phyloP scores from a whole-genome alignment of 78 protist species.

The Emiliania huxleyi region DNA sequence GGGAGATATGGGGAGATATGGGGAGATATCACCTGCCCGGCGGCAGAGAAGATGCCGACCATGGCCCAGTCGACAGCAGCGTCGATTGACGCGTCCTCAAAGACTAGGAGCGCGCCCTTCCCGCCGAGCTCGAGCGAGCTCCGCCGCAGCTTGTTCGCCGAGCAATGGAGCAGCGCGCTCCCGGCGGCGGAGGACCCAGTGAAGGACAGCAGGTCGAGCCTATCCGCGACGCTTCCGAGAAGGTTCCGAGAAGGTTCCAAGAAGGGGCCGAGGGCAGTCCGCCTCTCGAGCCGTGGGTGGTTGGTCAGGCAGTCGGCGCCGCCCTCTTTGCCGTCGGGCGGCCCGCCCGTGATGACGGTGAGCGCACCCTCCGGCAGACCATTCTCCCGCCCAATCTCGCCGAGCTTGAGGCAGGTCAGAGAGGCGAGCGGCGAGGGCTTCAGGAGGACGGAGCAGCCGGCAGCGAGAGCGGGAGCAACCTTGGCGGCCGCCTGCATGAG shows the following conservation, averaged over 20 bases:
- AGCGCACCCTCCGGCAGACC: background rate
- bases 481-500: background rate
- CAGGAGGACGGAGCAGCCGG: background rate
- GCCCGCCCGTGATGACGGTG: background rate
- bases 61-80: background rate
- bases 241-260: too few relatives aligned
- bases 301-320: too few relatives aligned
- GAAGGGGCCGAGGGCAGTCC: too few relatives aligned
- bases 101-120: background rate
- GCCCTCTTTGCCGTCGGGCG: background rate
- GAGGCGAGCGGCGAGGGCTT: conserved; percentile 13
- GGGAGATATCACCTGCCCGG: too few relatives aligned
- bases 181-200: background rate
- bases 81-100: background rate
- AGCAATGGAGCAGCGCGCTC: background rate
- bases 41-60: background rate
- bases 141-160: too few relatives aligned
- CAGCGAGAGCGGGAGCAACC: background rate
- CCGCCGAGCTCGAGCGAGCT: conserved; percentile 39
- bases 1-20: too few relatives aligned
- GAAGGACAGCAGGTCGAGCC: background rate
- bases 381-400: background rate
- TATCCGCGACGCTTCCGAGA: too few relatives aligned
- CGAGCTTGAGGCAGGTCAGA: background rate
- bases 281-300: too few relatives aligned